Base-by-base conservation (phyloP, 257 asterid genomes). In the Mentha longifolia region DNA sequence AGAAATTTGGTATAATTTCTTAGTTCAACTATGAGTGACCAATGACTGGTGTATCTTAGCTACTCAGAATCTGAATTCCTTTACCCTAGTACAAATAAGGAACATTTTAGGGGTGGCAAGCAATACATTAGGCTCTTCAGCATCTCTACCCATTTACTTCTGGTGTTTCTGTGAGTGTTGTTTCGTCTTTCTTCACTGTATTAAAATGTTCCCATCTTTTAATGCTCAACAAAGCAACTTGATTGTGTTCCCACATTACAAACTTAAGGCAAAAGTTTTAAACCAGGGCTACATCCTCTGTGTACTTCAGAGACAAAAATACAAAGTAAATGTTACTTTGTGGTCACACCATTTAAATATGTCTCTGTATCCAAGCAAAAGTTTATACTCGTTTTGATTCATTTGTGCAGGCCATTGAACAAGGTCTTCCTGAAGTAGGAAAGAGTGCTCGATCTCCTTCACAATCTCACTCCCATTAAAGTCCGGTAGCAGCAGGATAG, bases 351-450 rank as follows among this genome's bases (percentile, higher is more conserved):
- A 59, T 73, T 37, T 74, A 15, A 65, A 64, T 64, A 46, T 64
- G 54, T 41, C 43, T 74, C 5, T 47, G 39, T 28, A 35, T 1
- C 31, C 31, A 28, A 28, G 31, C 31, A 28, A 28, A 28, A 28
- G 31, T 28, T 28, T 28, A 28, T 28, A 28, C 31, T 28, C 31
- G 57, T 49, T 47, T 41, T 42, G 57, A 51, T 74, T 54, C 68
- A 42, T 69, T 55, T 68, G 25, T 72, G 60, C 72, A 75, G 85
- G 67, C 77, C 59, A 61, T 69, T 74, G 76, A 78, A 67, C 75
- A 67, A 62, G 73, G 73, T 51, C 76, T 57, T 52, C 37, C 77
- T 19, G 59, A 55, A 61, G 73, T 52, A 19, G 74, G 67, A 70
- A 75, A 51, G 61, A 67, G 70, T 30, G 74, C 76, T 73, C 49